phyloP scores from a whole-genome alignment of 179 eudicot species.

The Corrigiola litoralis region DNA sequence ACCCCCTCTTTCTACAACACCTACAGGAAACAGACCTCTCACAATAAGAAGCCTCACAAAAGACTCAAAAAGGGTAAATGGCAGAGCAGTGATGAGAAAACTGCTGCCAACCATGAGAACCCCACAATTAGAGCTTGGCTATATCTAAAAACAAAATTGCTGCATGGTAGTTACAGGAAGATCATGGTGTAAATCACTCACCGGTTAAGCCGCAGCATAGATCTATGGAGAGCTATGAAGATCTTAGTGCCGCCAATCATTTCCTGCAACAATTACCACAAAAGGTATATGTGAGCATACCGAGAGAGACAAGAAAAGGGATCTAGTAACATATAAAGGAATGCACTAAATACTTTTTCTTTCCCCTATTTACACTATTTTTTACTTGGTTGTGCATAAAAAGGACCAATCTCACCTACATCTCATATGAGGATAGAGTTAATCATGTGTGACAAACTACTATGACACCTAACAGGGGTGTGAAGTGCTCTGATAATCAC shows the following conservation, averaged over 20 bases:
- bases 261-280: constrained; percentile 46
- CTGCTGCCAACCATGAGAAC: neutral
- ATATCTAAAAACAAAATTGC: neutral
- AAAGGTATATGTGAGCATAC: too few relatives aligned
- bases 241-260: constrained; percentile 75
- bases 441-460: neutral
- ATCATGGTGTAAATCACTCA: constrained; percentile 32
- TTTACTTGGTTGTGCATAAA: neutral
- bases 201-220: constrained; percentile 87
- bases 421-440: neutral
- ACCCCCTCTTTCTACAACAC: too few relatives aligned
- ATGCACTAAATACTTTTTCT: neutral
- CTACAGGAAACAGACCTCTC: too few relatives aligned
- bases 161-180: constrained; percentile 5
- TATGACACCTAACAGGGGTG: neutral
- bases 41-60: too few relatives aligned
- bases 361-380: neutral
- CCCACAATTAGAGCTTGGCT: neutral
- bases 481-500: neutral
- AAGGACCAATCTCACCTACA: neutral
- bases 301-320: neutral
- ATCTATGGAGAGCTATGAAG: constrained; percentile 79
- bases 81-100: too few relatives aligned
- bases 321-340: neutral
- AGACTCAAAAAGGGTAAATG: too few relatives aligned